These are phyloP conservation scores for Hevea brasiliensis DNA, from an alignment of 345 rosid genomes.

Conservation along the genomic window DNA sequence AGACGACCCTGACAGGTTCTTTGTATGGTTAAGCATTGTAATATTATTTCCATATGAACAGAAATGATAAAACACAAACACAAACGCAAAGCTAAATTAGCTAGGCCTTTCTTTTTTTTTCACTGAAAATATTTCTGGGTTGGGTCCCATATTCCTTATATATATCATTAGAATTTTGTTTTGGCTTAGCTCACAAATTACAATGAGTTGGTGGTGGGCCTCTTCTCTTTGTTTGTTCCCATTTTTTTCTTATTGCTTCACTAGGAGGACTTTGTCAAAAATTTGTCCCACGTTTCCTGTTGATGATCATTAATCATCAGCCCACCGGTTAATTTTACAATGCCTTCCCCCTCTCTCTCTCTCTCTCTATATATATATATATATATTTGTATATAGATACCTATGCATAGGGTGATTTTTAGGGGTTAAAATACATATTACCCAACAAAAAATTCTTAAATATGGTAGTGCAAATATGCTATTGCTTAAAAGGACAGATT, in stretches of 20 bases:
- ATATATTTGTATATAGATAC: too few relatives aligned
- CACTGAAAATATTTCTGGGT: slow-evolving; percentile 14
- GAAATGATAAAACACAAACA: too few relatives aligned
- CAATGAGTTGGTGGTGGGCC: slow-evolving; percentile 20
- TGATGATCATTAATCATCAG: too few relatives aligned
- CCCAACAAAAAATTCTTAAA: too few relatives aligned
- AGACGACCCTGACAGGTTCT: slow-evolving; percentile 20
- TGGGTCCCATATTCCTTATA: slow-evolving; percentile 31
- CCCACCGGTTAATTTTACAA: too few relatives aligned
- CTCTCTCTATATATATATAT: too few relatives aligned
- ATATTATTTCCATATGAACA: too few relatives aligned
- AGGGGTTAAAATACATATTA: too few relatives aligned
- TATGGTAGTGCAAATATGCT: not conserved
- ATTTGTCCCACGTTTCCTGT: too few relatives aligned
- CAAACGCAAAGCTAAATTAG: not conserved
- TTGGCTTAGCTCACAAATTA: slow-evolving; percentile 23
- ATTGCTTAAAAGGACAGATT: slow-evolving; percentile 7
- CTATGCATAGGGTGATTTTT: too few relatives aligned
- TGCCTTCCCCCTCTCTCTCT: too few relatives aligned
- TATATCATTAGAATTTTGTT: not conserved
- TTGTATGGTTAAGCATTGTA: slow-evolving; percentile 7
- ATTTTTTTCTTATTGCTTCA: not conserved
- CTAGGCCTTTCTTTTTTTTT: not conserved
- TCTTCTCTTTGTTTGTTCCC: slow-evolving; percentile 11
- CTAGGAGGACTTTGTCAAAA: too few relatives aligned